phyloP scores from a whole-genome alignment of 2,329 filamentous ascomycete species.

The Beauveria sp. region DNA sequence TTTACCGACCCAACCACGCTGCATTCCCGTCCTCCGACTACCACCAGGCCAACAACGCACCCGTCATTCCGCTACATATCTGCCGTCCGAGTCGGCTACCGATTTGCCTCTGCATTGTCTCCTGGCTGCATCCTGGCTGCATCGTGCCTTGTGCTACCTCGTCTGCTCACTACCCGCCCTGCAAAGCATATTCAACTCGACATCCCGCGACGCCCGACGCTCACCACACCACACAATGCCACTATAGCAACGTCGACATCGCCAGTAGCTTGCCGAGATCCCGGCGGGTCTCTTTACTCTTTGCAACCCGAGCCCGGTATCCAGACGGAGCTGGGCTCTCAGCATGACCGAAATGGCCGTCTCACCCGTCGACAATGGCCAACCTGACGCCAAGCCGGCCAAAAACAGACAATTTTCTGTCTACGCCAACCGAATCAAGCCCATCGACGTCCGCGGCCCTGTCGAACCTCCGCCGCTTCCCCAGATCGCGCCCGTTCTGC shows the following conservation, averaged over 20 bases:
- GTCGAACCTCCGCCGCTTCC: conserved; percentile 14
- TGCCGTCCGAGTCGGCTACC: not conserved
- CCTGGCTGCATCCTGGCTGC: not conserved
- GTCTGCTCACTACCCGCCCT: not conserved
- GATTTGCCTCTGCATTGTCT: not conserved
- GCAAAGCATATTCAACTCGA: not conserved
- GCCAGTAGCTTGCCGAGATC: not conserved
- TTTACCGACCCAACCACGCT: not conserved
- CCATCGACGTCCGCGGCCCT: not conserved
- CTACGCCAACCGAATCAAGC: conserved; percentile 10
- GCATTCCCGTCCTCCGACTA: not conserved
- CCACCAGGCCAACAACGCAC: not conserved
- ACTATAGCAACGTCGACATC: not conserved
- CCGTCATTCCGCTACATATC: not conserved
- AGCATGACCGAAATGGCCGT: conserved; percentile 10
- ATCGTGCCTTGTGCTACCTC: not conserved
- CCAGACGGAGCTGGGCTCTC: conserved; percentile 11
- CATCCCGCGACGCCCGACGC: not conserved
- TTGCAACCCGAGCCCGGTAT: conserved; percentile 1
- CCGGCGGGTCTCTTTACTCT: not conserved
- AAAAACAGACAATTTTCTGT: conserved; percentile 10
- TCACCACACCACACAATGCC: not conserved
- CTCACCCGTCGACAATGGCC: not conserved
- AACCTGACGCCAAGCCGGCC: not conserved
- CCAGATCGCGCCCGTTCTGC: conserved; percentile 25